Evolutionary conservation across 2,329 filamentous ascomycete genomes (phyloP), one percentile per base, ranked within the genome.

Genomic region (Paraconiothyrium brasiliense): DNA sequence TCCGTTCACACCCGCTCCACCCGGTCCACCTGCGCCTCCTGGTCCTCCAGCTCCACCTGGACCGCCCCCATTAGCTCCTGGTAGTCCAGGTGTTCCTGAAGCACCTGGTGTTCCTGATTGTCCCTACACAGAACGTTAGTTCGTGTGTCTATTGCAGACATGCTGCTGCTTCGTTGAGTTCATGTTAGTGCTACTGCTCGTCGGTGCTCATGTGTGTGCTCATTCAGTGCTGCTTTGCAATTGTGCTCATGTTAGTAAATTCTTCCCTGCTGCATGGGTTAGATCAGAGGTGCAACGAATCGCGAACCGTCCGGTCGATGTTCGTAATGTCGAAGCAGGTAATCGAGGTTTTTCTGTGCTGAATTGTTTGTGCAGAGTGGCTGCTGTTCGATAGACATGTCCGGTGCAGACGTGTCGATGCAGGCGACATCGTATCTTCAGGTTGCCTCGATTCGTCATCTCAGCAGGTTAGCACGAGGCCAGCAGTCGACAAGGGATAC

Each of bases 91-190:
- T 2, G 11, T 2, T 50, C 32, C 27, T 8, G 30, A 30, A 1
- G 4, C 4, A 20, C 39, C 39, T 8, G 44, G 22, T 9, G 2
- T 47, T 30, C 35, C 35, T 14, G 11, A 37, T 9, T 41, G 39
- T n/a, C 14, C 46, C 51, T 54, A 54, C 37, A 20, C 51, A 20
- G 22, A n/a, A 32, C 24, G 51, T 54, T 24, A 54, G 51, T 43
- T 4, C 51, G 22, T 56, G n/a, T 27, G 30, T 16, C 24, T 35
- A 47, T 30, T 24, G 11, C 32, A 56, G 27, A 39, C 54, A 30
- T 14, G n/a, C 41, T 48, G 37, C 47, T 30, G 24, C 47, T 30
- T 24, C 3, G 20, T 14, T n/a, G 14, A 9, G 22, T 37, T 41
- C 39, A 20, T 20, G 14, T 41, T 41, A 41, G 39, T 41, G 39